Evolutionary conservation across 306 rosid species (phyloP).

Genomic region (Mucuna pruriens): DNA sequence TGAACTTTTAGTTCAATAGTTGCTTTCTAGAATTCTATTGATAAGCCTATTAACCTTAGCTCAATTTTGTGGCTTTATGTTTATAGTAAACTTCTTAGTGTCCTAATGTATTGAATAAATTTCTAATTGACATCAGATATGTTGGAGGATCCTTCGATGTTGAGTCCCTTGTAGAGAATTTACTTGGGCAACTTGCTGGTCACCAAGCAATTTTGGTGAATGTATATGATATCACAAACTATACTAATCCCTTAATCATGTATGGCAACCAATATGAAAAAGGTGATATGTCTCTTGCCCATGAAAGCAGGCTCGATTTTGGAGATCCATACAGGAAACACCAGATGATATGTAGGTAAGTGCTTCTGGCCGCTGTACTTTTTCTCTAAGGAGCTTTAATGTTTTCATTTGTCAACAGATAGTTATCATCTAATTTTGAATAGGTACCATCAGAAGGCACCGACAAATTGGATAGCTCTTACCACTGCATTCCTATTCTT

Average conservation of each 20-base stretch:
- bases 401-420: constrained; percentile 3
- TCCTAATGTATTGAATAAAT: constrained; percentile 30
- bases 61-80: constrained; percentile 15
- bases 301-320: constrained; percentile 85
- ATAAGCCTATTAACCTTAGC: background rate
- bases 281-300: constrained; percentile 67
- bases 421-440: constrained; percentile 33
- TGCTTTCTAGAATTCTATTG: background rate
- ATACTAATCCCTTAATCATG: constrained; percentile 73
- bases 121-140: constrained; percentile 56
- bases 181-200: constrained; percentile 93
- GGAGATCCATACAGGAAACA: constrained; percentile 92
- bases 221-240: constrained; percentile 81
- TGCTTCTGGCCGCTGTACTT: constrained; percentile 18
- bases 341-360: constrained; percentile 88
- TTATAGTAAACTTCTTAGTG: constrained; percentile 26
- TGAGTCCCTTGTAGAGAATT: constrained; percentile 93
- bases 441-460: constrained; percentile 92
- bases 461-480: constrained; percentile 74
- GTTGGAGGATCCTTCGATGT: constrained; percentile 96
- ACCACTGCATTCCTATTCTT: constrained; percentile 70
- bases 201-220: constrained; percentile 82
- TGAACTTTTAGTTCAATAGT: background rate
- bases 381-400: constrained; percentile 9
- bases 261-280: constrained; percentile 81